Conservation (phyloP, 768 basidiomycete species). For the Clitopilus passeckerianus region DNA sequence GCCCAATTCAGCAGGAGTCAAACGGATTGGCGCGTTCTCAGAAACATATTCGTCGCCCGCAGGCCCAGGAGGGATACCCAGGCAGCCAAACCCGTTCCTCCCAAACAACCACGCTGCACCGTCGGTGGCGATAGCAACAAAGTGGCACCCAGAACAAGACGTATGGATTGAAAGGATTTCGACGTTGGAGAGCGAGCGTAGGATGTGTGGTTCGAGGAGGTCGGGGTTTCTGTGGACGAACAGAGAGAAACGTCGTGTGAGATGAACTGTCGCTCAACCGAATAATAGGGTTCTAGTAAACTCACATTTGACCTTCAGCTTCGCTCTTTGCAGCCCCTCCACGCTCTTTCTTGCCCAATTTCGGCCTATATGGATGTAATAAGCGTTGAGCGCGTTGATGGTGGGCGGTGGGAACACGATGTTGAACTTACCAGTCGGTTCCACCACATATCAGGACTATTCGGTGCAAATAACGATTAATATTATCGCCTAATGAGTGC, state of each 20-base stretch:
- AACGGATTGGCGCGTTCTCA: slow-evolving; percentile 65
- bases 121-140: slow-evolving; percentile 64
- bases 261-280: neutral
- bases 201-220: slow-evolving; percentile 82
- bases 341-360: slow-evolving; percentile 72
- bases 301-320: slow-evolving; percentile 32
- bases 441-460: slow-evolving; percentile 83
- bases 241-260: neutral
- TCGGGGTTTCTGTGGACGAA: slow-evolving; percentile 54
- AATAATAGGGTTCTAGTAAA: slow-evolving; percentile 5
- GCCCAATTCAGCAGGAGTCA: slow-evolving; percentile 59
- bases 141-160: slow-evolving; percentile 73
- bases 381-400: neutral
- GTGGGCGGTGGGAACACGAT: neutral
- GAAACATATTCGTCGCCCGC: slow-evolving; percentile 55
- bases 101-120: slow-evolving; percentile 91
- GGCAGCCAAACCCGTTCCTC: slow-evolving; percentile 64
- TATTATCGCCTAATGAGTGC: slow-evolving; percentile 6
- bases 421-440: slow-evolving; percentile 69
- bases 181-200: slow-evolving; percentile 84
- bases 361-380: slow-evolving; percentile 44
- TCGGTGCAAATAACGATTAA: slow-evolving; percentile 7
- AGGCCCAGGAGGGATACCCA: slow-evolving; percentile 42
- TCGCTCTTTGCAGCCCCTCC: slow-evolving; percentile 40
- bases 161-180: slow-evolving; percentile 68